Conservation (phyloP, 1,139 yeast genomes). For the Pichia norvegensis region DNA sequence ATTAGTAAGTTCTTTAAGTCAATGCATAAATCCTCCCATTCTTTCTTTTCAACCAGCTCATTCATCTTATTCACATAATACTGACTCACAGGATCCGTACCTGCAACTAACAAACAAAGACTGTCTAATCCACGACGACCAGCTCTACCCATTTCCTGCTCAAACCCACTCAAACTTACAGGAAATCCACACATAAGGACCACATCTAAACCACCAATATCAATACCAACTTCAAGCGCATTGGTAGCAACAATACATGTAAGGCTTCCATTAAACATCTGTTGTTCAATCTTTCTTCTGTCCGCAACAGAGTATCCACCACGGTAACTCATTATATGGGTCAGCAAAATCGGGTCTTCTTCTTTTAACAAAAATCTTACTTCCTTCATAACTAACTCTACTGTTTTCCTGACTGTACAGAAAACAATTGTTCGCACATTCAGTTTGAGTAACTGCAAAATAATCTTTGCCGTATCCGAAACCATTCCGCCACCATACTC, state of each 20-base stretch:
- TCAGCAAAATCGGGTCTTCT: conserved; percentile 36
- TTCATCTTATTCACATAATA: conserved; percentile 68
- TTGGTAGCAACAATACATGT: conserved; percentile 89
- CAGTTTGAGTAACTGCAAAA: conserved; percentile 55
- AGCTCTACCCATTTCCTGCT: conserved; percentile 95
- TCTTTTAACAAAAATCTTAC: conserved; percentile 47
- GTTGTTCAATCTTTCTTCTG: conserved; percentile 76
- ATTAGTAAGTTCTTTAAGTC: conserved; percentile 50
- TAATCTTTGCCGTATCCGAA: conserved; percentile 63
- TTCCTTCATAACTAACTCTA: conserved; percentile 83
- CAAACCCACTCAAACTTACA: conserved; percentile 70
- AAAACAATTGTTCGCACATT: conserved; percentile 81
- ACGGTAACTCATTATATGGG: conserved; percentile 82
- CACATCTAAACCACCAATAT: conserved; percentile 85
- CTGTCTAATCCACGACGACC: conserved; percentile 77
- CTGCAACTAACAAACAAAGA: conserved; percentile 74
- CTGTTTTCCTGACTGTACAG: conserved; percentile 77
- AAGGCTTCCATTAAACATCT: conserved; percentile 81
- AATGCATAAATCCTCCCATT: conserved; percentile 45
- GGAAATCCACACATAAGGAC: conserved; percentile 93
- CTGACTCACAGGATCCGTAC: conserved; percentile 81
- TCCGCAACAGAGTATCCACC: conserved; percentile 90
- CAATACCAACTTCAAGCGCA: conserved; percentile 92
- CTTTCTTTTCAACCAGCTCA: conserved; percentile 43
- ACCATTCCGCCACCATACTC: conserved; percentile 67